Evolutionary conservation across 2,329 filamentous ascomycete species (phyloP).

Genomic region (Claviceps digitariae): DNA sequence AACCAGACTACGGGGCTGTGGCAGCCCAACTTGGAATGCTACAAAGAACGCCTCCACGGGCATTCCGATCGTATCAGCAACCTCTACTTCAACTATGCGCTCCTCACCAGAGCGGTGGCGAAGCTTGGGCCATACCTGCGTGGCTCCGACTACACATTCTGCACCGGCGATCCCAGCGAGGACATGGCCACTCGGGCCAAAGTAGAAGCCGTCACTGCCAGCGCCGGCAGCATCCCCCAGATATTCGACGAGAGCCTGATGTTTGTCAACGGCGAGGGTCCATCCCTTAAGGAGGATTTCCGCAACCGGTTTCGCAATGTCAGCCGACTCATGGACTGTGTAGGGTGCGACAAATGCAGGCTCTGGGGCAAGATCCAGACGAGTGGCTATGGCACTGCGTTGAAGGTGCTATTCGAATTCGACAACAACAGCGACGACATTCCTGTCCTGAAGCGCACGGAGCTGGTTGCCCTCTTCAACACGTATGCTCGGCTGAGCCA

Average conservation of each 20-base stretch:
- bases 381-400: conserved; percentile 80
- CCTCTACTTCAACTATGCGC: conserved; percentile 96
- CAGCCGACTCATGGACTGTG: conserved; percentile 93
- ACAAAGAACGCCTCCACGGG: conserved; percentile 69
- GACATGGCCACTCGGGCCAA: conserved; percentile 70
- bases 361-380: conserved; percentile 97
- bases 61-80: conserved; percentile 90
- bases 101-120: conserved; percentile 81
- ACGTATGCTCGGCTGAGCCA: conserved; percentile 79
- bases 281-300: conserved; percentile 90
- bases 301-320: conserved; percentile 95
- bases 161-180: conserved; percentile 69
- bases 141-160: conserved; percentile 66
- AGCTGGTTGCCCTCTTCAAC: conserved; percentile 89
- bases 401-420: conserved; percentile 94
- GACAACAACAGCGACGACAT: conserved; percentile 52
- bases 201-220: conserved; percentile 60
- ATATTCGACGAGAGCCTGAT: conserved; percentile 94
- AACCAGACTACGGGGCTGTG: conserved; percentile 92
- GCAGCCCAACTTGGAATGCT: conserved; percentile 83
- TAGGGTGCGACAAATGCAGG: conserved; percentile 95
- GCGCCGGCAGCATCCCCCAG: conserved; percentile 54
- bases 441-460: conserved; percentile 69
- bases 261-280: conserved; percentile 69
- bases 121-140: conserved; percentile 76